phyloP scores from a whole-genome alignment of 192 early-diverging fungal genomes.

The Gigaspora rosea region DNA sequence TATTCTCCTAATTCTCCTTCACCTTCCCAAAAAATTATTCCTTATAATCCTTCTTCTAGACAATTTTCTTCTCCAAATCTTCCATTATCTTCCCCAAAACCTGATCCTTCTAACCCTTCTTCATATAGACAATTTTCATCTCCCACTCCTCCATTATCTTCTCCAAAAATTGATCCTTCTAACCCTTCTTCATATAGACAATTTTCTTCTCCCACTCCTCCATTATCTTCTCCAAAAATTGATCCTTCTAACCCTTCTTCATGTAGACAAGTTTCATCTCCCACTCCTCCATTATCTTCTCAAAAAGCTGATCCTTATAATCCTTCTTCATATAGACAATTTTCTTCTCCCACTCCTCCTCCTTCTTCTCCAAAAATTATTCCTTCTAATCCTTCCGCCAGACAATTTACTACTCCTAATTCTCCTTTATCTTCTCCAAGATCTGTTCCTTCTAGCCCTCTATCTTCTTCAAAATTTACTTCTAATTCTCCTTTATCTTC shows the following conservation, averaged over 20 bases:
- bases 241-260: too few relatives aligned
- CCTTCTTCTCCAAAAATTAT: neutral
- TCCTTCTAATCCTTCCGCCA: neutral
- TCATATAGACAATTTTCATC: neutral
- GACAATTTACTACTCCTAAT: neutral
- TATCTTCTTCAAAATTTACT: neutral
- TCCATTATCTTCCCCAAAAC: too few relatives aligned
- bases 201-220: conserved; percentile 3
- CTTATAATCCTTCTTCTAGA: neutral
- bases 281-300: neutral
- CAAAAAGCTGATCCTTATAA: neutral
- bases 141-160: neutral
- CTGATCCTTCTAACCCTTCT: too few relatives aligned
- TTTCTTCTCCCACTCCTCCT: neutral
- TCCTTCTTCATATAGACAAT: neutral
- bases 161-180: neutral
- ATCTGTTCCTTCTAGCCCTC: too few relatives aligned
- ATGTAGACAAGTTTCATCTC: neutral
- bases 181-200: neutral
- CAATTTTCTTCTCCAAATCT: neutral
- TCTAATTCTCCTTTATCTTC: neutral
- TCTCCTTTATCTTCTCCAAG: conserved; percentile 2
- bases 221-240: neutral
- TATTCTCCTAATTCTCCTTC: neutral
- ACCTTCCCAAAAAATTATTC: neutral